These are phyloP conservation scores for Dactylellina cionopaga DNA, from an alignment of 2,329 filamentous ascomycete genomes.

Conservation along the genomic window DNA sequence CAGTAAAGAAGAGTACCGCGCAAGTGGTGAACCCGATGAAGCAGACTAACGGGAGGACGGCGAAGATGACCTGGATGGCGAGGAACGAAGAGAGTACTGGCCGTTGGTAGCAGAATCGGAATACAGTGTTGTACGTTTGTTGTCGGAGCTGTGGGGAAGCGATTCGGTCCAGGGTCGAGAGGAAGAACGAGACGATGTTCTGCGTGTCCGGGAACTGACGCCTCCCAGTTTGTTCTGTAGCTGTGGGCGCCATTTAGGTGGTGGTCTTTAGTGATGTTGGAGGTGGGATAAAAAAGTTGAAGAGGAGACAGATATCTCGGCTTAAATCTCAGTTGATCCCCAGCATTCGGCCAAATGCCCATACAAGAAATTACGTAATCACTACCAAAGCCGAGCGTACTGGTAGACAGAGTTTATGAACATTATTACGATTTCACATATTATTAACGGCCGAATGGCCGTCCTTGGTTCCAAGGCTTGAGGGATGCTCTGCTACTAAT, in stretches of 20 bases:
- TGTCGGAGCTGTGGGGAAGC: constrained; percentile 19
- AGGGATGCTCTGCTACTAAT: constrained; percentile 11
- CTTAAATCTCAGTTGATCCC: too few relatives aligned
- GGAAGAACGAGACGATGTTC: constrained; percentile 40
- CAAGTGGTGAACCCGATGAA: constrained; percentile 37
- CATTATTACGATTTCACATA: too few relatives aligned
- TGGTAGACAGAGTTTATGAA: too few relatives aligned
- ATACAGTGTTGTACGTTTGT: constrained; percentile 7
- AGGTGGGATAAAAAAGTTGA: background rate
- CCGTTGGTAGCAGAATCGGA: constrained; percentile 38
- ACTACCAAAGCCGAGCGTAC: background rate
- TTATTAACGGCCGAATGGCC: too few relatives aligned
- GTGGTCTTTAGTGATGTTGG: background rate
- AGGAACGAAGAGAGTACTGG: constrained; percentile 40
- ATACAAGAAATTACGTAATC: too few relatives aligned
- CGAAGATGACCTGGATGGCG: constrained; percentile 28
- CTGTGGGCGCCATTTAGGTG: constrained; percentile 7
- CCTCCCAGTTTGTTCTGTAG: background rate
- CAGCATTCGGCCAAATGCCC: too few relatives aligned
- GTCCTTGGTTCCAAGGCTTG: too few relatives aligned
- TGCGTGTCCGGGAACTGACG: constrained; percentile 25
- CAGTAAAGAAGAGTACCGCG: constrained; percentile 12
- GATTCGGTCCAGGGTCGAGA: constrained; percentile 24
- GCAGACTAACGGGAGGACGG: constrained; percentile 24
- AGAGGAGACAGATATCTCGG: too few relatives aligned